These are phyloP conservation scores for Mycena metata DNA, from an alignment of 768 basidiomycete species.

Conservation along the genomic window DNA sequence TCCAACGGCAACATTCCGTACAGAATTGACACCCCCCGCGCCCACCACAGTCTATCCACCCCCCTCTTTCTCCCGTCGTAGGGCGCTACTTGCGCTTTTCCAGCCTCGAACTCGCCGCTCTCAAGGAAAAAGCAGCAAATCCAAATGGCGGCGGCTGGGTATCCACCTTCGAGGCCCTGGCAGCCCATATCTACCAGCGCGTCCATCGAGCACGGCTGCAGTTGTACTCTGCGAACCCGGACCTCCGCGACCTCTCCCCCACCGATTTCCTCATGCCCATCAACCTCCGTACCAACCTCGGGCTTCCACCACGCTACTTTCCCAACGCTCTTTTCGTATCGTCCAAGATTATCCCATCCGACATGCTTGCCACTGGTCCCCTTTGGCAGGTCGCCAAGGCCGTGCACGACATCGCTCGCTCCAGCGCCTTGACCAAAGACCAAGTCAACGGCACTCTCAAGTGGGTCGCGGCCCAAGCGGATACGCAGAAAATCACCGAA, in stretches of 20 bases:
- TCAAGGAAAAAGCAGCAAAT: constrained; percentile 33
- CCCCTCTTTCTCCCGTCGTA: constrained; percentile 14
- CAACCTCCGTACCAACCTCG: constrained; percentile 32
- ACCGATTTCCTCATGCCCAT: constrained; percentile 38
- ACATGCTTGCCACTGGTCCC: constrained; percentile 28
- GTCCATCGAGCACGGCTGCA: constrained; percentile 37
- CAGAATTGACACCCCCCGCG: background rate
- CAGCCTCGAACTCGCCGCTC: constrained; percentile 24
- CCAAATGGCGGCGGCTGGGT: constrained; percentile 31
- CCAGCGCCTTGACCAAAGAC: constrained; percentile 4
- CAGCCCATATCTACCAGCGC: constrained; percentile 36
- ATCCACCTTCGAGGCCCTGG: constrained; percentile 38
- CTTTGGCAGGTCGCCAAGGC: constrained; percentile 38
- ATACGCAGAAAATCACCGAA: constrained; percentile 19
- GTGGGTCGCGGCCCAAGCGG: constrained; percentile 38
- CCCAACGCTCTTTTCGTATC: constrained; percentile 32
- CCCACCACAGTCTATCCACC: background rate
- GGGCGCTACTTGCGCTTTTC: constrained; percentile 39
- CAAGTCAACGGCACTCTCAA: constrained; percentile 27
- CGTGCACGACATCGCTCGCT: constrained; percentile 35
- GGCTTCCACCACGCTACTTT: constrained; percentile 31
- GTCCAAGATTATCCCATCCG: constrained; percentile 22
- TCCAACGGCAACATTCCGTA: constrained; percentile 20
- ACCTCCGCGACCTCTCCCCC: constrained; percentile 25
- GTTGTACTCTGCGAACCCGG: constrained; percentile 20